Percentiles rank a stretch among this genome's conserved stretches.
Conservation (phyloP, 495 filamentous ascomycete genomes). For the Ascodesmis nigricans region DNA sequence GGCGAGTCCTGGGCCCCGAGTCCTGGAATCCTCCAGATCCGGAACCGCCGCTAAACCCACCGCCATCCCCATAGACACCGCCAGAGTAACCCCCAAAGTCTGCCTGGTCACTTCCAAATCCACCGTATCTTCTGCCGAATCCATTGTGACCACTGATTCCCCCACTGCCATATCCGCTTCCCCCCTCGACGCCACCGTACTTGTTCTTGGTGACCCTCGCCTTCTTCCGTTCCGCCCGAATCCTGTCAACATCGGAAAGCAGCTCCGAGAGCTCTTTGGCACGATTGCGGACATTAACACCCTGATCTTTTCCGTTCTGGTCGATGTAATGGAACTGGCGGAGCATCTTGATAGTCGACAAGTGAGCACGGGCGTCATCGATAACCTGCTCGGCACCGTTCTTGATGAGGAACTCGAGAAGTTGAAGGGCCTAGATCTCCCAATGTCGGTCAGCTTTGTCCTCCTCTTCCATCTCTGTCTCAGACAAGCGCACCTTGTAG, state of each 20-base stretch:
- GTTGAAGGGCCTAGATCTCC: constrained; percentile 46
- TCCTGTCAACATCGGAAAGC: constrained; percentile 78
- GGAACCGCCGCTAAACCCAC: constrained; percentile 50
- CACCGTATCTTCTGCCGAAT: constrained; percentile 44
- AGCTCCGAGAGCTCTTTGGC: constrained; percentile 90
- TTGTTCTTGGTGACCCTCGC: constrained; percentile 73
- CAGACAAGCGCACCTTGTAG: constrained; percentile 46
- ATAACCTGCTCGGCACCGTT: constrained; percentile 96
- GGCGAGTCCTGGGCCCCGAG: constrained; percentile 33
- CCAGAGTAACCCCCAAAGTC: constrained; percentile 65
- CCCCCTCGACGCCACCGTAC: constrained; percentile 82
- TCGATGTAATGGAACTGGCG: constrained; percentile 98
- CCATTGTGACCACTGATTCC: constrained; percentile 24
- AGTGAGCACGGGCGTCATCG: constrained; percentile 85
- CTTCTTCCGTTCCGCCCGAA: constrained; percentile 86
- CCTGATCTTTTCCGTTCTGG: constrained; percentile 90
- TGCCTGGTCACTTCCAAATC: constrained; percentile 59
- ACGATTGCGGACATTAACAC: constrained; percentile 89
- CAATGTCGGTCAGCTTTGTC: constrained; percentile 2
- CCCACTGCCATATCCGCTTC: constrained; percentile 34
- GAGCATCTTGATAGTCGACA: constrained; percentile 91
- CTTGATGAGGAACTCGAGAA: constrained; percentile 94
- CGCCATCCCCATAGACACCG: constrained; percentile 83
- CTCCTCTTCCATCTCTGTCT: neutral
- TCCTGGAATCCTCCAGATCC: constrained; percentile 48